Percentiles rank a stretch among this genome's conserved stretches.
These are phyloP conservation scores for Dalbergia cochinchinensis DNA, from an alignment of 306 rosid genomes.

Conservation along the genomic window DNA sequence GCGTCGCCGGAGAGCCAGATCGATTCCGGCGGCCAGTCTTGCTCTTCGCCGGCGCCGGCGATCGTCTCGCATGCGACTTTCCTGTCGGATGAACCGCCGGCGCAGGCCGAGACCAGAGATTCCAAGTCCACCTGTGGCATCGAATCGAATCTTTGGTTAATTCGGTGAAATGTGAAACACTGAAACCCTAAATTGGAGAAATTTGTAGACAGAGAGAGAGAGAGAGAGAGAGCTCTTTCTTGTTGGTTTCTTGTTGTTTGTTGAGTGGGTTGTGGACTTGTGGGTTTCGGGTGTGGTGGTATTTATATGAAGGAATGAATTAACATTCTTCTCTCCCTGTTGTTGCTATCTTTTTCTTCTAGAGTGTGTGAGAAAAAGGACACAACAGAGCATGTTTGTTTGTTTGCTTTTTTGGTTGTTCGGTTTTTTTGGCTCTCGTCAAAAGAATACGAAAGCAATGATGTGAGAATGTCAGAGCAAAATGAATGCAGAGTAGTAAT, in stretches of 20 bases:
- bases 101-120: slow-evolving; percentile 73
- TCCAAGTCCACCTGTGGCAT: slow-evolving; percentile 94
- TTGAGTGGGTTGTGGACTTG: slow-evolving; percentile 8
- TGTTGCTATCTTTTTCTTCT: slow-evolving; percentile 28
- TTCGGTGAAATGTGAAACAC: background rate
- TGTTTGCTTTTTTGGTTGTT: too few species aligned
- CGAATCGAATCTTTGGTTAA: background rate
- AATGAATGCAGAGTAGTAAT: background rate
- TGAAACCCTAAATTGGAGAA: background rate
- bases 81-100: slow-evolving; percentile 71
- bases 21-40: slow-evolving; percentile 83
- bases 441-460: slow-evolving; percentile 46
- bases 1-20: slow-evolving; percentile 93
- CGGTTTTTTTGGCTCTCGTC: background rate
- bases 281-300: background rate
- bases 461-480: slow-evolving; percentile 30
- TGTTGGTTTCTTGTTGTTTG: background rate
- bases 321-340: background rate
- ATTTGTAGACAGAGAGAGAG: background rate
- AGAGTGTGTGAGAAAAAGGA: background rate
- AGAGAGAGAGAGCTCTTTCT: background rate
- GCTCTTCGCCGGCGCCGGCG: slow-evolving; percentile 34
- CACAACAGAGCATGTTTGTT: background rate
- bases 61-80: slow-evolving; percentile 73
- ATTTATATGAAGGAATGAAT: slow-evolving; percentile 32